Percentiles rank a stretch among this genome's conserved stretches.
Evolutionary conservation across 1,139 yeast genomes (phyloP).

Genomic region (Blastobotrys arbuscula): DNA sequence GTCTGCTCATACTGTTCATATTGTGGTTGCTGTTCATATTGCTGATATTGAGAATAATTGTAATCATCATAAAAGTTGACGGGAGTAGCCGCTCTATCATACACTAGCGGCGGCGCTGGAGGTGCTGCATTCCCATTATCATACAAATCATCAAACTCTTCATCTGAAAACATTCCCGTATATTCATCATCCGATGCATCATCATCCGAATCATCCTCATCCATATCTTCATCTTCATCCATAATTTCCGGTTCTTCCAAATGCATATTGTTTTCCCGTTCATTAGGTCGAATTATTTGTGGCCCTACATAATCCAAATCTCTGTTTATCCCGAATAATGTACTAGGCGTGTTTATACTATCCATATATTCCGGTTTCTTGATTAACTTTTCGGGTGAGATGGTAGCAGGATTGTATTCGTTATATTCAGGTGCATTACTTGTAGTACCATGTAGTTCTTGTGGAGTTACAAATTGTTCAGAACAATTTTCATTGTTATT

Average conservation of each 20-base stretch:
- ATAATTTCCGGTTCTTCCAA: constrained; percentile 24
- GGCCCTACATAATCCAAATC: constrained; percentile 12
- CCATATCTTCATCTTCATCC: constrained; percentile 28
- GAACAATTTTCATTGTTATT: background rate
- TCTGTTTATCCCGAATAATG: constrained; percentile 11
- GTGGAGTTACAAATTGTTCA: background rate
- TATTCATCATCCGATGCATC: constrained; percentile 20
- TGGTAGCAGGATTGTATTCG: constrained; percentile 1
- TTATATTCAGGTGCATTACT: constrained; percentile 15
- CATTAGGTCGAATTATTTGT: constrained; percentile 12
- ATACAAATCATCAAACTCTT: constrained; percentile 12
- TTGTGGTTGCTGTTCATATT: background rate
- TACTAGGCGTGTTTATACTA: constrained; percentile 7
- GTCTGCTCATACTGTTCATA: too few species aligned
- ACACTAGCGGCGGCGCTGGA: background rate
- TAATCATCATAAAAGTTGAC: background rate
- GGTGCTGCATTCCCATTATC: constrained; percentile 3
- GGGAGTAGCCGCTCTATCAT: background rate
- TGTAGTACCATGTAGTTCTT: background rate
- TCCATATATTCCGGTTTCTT: constrained; percentile 20
- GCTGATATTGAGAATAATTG: background rate
- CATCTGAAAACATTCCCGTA: constrained; percentile 13
- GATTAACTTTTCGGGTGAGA: constrained; percentile 21
- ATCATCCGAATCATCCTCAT: constrained; percentile 34
- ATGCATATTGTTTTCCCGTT: constrained; percentile 9